Base-by-base conservation (phyloP, 2,329 filamentous ascomycete species). In the Claviceps arundinis region DNA sequence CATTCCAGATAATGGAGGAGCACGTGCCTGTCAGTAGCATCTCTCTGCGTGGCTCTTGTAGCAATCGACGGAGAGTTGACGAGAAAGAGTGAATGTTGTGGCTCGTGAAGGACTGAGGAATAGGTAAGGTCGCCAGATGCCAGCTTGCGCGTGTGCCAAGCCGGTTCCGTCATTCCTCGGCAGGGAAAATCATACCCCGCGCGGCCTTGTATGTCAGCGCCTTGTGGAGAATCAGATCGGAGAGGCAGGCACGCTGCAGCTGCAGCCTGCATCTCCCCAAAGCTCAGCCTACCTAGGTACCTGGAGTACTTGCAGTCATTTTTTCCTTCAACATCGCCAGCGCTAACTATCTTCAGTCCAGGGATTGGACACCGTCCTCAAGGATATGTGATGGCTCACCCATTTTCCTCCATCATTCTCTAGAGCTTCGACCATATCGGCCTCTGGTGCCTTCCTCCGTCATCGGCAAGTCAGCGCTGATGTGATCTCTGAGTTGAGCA, bases 341-440 rank as follows among this genome's bases (percentile, higher is more conserved):
- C 42, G 26, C 3, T 4, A 17, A 16, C 19, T n/a, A 34, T 34
- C 34, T 40, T 38, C 49, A 22, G 37, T 38, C 14, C 37, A 34
- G 11, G 37, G 26, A 14, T 40, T 50, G 34, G 45, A 17, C 26
- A 51, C 26, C 37, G 17, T 47, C 24, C 14, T 42, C 34, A 42
- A 47, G 16, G 1, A 11, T 17, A 6, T 47, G 19, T 52, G 53
- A 55, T 55, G 53, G 53, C 53, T 46, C 37, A 43, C 37, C 52
- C 38, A n/a, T 46, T 46, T 30, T 48, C 34, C 3, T 14, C 11
- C 37, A 38, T 47, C 43, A 37, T 48, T 50, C 43, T 48, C 45
- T 53, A 48, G 46, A 34, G 26, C 38, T 34, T 37, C 6, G 14
- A 30, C n/a, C 8, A 16, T 9, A n/a, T 50, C 37, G 7, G 22